Conservation (phyloP, 192 early-diverging fungal species). For the Coemansia sp. region DNA sequence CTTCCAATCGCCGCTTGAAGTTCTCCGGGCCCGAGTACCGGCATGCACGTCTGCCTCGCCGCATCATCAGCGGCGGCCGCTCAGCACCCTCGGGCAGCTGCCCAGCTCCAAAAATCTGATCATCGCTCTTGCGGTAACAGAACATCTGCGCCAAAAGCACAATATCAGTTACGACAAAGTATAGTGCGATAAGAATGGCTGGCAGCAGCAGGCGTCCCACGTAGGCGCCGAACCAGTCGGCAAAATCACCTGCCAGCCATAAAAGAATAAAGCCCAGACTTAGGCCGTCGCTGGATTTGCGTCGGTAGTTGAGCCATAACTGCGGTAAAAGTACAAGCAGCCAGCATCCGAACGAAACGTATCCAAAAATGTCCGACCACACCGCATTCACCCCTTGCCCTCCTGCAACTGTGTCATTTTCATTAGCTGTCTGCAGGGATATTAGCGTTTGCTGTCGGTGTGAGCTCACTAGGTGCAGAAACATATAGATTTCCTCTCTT, state of each 20-base stretch:
- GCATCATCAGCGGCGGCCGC: slow-evolving; percentile 41
- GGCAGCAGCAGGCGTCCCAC: slow-evolving; percentile 40
- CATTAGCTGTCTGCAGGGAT: slow-evolving; percentile 13
- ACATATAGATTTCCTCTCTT: slow-evolving; percentile 10
- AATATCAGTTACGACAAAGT: slow-evolving; percentile 72
- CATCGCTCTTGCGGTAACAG: slow-evolving; percentile 58
- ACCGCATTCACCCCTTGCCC: slow-evolving; percentile 18
- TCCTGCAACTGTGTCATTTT: slow-evolving; percentile 5
- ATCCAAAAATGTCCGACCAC: slow-evolving; percentile 40
- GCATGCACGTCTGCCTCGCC: slow-evolving; percentile 42
- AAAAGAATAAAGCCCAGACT: slow-evolving; percentile 46
- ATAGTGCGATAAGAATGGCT: slow-evolving; percentile 67
- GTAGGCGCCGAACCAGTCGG: slow-evolving; percentile 51
- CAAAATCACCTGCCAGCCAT: slow-evolving; percentile 52
- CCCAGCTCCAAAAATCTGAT: slow-evolving; percentile 30
- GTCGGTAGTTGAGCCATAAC: slow-evolving; percentile 48
- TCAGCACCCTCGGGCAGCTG: slow-evolving; percentile 47
- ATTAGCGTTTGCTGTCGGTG: slow-evolving; percentile 32
- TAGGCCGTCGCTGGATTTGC: slow-evolving; percentile 52
- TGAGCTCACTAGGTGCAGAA: slow-evolving; percentile 15
- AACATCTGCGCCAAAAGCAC: slow-evolving; percentile 65
- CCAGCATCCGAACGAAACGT: slow-evolving; percentile 46
- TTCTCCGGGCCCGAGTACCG: slow-evolving; percentile 25
- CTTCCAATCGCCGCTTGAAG: slow-evolving; percentile 20
- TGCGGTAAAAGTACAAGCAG: slow-evolving; percentile 42